Evolutionary conservation across 2,329 filamentous ascomycete species (phyloP).

Genomic region (Epichloe amarillans): DNA sequence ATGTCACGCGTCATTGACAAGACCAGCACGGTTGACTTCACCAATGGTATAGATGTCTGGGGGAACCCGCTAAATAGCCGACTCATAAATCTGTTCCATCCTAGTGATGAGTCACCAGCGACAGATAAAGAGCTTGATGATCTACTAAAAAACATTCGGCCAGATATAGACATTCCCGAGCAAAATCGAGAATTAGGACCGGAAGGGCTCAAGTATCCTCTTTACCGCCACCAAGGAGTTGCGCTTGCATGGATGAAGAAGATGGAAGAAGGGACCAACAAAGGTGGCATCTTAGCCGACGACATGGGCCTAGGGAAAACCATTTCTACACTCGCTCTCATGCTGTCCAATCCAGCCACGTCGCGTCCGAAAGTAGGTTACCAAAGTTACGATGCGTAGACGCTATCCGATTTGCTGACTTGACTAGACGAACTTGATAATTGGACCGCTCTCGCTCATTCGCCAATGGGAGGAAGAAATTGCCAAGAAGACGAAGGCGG

Average conservation of each 20-base stretch:
- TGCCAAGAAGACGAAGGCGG: slow-evolving; percentile 47
- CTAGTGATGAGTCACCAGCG: slow-evolving; percentile 24
- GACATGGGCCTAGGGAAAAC: slow-evolving; percentile 93
- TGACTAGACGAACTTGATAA: slow-evolving; percentile 62
- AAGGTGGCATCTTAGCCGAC: slow-evolving; percentile 82
- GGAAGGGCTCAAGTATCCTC: slow-evolving; percentile 47
- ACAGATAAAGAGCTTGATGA: slow-evolving; percentile 53
- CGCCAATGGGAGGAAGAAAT: slow-evolving; percentile 81
- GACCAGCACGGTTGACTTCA: slow-evolving; percentile 25
- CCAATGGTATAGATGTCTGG: slow-evolving; percentile 21
- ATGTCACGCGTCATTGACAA: slow-evolving; percentile 24
- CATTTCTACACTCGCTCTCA: slow-evolving; percentile 67
- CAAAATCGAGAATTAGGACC: slow-evolving; percentile 57
- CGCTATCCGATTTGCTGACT: slow-evolving; percentile 26
- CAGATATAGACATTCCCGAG: slow-evolving; percentile 51
- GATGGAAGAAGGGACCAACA: slow-evolving; percentile 65
- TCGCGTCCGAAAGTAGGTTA: slow-evolving; percentile 22
- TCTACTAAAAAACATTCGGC: slow-evolving; percentile 62
- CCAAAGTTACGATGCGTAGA: slow-evolving; percentile 20
- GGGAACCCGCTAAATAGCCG: slow-evolving; percentile 24
- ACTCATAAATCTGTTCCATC: slow-evolving; percentile 20
- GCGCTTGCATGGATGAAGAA: slow-evolving; percentile 72
- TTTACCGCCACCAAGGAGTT: slow-evolving; percentile 75
- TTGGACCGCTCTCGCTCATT: slow-evolving; percentile 68
- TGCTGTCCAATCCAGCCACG: slow-evolving; percentile 51